Evolutionary conservation across 495 filamentous ascomycete species (phyloP).

Genomic region (Neurospora sp.): DNA sequence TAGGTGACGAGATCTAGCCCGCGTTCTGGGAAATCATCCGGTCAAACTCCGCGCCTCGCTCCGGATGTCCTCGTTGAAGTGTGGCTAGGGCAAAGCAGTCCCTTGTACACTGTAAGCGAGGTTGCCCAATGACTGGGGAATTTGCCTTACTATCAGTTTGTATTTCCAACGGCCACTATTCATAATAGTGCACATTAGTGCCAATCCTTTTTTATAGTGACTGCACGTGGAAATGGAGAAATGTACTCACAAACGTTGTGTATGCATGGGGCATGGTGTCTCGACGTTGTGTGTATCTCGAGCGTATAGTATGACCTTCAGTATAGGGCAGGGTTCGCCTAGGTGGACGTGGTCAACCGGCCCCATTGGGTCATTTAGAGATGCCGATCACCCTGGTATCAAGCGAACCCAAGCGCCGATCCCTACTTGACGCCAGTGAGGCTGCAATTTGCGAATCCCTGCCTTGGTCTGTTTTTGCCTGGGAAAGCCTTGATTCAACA

Average conservation of each 20-base stretch:
- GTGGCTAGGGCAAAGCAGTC: background rate
- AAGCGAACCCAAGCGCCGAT: background rate
- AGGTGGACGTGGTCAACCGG: background rate
- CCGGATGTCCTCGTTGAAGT: background rate
- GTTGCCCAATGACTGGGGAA: background rate
- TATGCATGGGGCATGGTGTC: background rate
- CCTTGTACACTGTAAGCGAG: background rate
- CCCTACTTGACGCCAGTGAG: background rate
- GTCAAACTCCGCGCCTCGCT: background rate
- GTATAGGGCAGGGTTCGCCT: background rate
- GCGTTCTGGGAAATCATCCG: background rate
- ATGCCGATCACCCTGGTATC: background rate
- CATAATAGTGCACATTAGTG: background rate
- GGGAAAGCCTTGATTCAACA: background rate
- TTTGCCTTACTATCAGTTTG: background rate
- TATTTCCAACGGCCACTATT: background rate
- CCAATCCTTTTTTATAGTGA: background rate
- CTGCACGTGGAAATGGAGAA: background rate
- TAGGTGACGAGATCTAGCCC: constrained; percentile 4
- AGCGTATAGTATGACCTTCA: background rate
- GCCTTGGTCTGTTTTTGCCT: background rate
- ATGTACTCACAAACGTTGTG: background rate
- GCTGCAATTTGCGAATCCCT: background rate
- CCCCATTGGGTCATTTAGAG: background rate
- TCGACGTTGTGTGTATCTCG: background rate